These are phyloP conservation scores for Cucurbitaria berberidis DNA, from an alignment of 2,329 filamentous ascomycete genomes.

Conservation along the genomic window DNA sequence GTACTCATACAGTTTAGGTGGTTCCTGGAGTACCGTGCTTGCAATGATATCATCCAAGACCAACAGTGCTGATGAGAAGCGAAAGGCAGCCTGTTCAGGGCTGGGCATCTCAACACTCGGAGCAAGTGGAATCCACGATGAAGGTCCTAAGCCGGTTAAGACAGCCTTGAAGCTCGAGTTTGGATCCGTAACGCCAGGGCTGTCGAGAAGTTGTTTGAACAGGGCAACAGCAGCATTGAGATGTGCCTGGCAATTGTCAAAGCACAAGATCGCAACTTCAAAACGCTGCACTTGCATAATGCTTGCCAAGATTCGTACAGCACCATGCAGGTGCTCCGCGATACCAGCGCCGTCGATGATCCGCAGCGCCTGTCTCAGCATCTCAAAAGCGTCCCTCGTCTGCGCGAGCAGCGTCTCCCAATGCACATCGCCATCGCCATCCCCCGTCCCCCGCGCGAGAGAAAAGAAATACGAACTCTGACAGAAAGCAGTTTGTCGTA, in stretches of 20 bases:
- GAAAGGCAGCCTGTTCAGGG: conserved; percentile 47
- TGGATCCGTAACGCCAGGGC: conserved; percentile 51
- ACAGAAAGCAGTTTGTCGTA: conserved; percentile 32
- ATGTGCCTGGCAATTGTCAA: conserved; percentile 59
- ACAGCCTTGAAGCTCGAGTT: conserved; percentile 25
- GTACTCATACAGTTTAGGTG: conserved; percentile 37
- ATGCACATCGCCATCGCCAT: neutral
- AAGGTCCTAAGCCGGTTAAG: conserved; percentile 3
- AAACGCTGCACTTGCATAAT: conserved; percentile 63
- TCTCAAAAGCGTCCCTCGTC: conserved; percentile 10
- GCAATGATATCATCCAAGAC: conserved; percentile 48
- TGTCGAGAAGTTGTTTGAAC: conserved; percentile 53
- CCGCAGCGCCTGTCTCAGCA: conserved; percentile 10
- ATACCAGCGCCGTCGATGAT: conserved; percentile 9
- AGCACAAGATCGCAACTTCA: conserved; percentile 56
- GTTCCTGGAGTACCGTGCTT: conserved; percentile 39
- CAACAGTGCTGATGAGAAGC: conserved; percentile 45
- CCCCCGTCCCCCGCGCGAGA: conserved; percentile 3
- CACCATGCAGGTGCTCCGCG: conserved; percentile 12
- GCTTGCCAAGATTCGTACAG: conserved; percentile 52
- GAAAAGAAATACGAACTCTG: conserved; percentile 62
- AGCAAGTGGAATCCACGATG: neutral
- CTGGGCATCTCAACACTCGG: conserved; percentile 24
- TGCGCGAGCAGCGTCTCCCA: conserved; percentile 15
- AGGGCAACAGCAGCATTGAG: conserved; percentile 59